phyloP scores from a whole-genome alignment of 1,284 basidiomycete genomes.

The Boletus semigastroideus region DNA sequence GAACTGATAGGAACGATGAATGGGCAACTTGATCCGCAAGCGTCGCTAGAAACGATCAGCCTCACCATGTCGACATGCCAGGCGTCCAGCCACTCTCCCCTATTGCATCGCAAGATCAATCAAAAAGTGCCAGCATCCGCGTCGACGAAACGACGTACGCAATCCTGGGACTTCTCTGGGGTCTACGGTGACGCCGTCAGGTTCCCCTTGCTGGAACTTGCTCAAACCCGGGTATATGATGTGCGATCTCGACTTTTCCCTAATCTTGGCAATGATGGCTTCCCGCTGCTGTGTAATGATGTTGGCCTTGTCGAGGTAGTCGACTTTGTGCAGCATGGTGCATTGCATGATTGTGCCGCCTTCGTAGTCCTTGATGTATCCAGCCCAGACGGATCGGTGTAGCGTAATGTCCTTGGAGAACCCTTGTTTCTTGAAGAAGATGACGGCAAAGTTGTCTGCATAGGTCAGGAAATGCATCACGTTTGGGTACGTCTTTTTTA shows the following conservation, averaged over 20 bases:
- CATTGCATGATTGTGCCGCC: constrained; percentile 99
- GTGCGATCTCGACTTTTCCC: constrained; percentile 85
- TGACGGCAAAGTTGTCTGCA: constrained; percentile 98
- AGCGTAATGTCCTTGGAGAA: constrained; percentile 97
- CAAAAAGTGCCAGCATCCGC: not conserved
- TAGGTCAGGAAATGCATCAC: constrained; percentile 98
- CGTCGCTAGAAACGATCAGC: constrained; percentile 10
- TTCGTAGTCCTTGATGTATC: constrained; percentile 99
- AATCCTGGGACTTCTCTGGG: constrained; percentile 84
- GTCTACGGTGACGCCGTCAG: constrained; percentile 52
- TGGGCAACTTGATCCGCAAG: not conserved
- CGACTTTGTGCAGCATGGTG: constrained; percentile 87
- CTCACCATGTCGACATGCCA: constrained; percentile 78
- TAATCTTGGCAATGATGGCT: constrained; percentile 86
- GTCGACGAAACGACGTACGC: constrained; percentile 47
- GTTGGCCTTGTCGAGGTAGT: constrained; percentile 84
- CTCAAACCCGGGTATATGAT: constrained; percentile 83
- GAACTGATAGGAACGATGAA: constrained; percentile 27
- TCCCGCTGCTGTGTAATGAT: constrained; percentile 86
- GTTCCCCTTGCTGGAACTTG: constrained; percentile 66
- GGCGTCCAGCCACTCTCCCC: constrained; percentile 94
- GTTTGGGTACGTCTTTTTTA: constrained; percentile 73
- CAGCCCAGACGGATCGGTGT: constrained; percentile 91
- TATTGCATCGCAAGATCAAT: constrained; percentile 30
- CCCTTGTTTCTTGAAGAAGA: constrained; percentile 99